Base-by-base conservation (phyloP, 352 stramenopile species). In the Phytophthora constricta region DNA sequence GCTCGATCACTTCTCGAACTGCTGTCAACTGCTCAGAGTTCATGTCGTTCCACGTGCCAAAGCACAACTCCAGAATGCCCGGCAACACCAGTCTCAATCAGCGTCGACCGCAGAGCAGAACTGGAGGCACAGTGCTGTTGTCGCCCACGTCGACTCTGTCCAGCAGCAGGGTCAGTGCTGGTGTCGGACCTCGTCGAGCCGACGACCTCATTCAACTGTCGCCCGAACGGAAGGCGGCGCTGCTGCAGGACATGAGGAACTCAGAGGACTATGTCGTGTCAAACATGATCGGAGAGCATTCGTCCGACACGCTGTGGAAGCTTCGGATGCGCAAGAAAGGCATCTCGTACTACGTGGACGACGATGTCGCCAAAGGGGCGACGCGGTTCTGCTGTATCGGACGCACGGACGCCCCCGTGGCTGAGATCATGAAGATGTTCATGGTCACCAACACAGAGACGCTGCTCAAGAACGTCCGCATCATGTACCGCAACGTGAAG, bases 301-400 rank as follows among this genome's bases (percentile, higher is more conserved):
- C 43, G 4, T 49, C 41, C 17, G 41, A 68, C 45, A 64, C 71
- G 0, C 52, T 52, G 4, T 81, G 73, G 73, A 81, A 76, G 52
- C 70, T 49, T 13, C 54, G 31, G 2, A 77, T 72, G 73, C 47
- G 43, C 26, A 76, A 79, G 51, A 76, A 74, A 58, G 65, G 68
- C 50, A 76, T 81, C 62, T 27, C 68, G 16, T 88, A 82, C 70
- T 88, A 72, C 51, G 72, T 84, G 23, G 74, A 87, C 60, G 62
- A 84, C 26, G 73, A 68, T 14, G 76, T 85, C 3, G 64, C 28
- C 17, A 71, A 70, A 59, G 68, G 67, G 1, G n/a, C 69, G 27
- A 78, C 69, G 53, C 74, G 79, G 0, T 86, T 88, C 67, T 86
- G 79, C 53, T 86, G 79, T 34, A 72, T 86, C 19, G 74, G 71